Base-by-base conservation (phyloP, 2,329 filamentous ascomycete genomes). In the Monilinia polystroma region DNA sequence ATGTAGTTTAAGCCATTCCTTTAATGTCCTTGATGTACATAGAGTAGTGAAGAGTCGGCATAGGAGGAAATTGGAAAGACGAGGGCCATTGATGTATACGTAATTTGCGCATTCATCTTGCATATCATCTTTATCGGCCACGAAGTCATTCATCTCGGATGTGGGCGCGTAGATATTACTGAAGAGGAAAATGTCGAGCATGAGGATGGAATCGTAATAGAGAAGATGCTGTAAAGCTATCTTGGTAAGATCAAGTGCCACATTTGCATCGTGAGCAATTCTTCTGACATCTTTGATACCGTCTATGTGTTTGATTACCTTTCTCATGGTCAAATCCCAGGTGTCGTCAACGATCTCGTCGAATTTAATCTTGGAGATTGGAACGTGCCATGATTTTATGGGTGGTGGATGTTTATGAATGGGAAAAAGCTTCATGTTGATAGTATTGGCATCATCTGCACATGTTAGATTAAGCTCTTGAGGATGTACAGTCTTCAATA, bases 121-220 rank as follows among this genome's bases (percentile, higher is more conserved):
- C 79, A 96, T 83, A 59, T 82, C 87, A 66, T 87, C 86, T 52
- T 85, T 81, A 74, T 97, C 92, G 53, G 85, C 83, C 43, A 95
- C 83, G 73, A 99, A 96, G 69, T 89, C 85, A 69, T 89, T 86
- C 67, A 99, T 89, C 49, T 91, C 89, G 0, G 92, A 81, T 0
- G 86, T 92, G 0, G 90, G 89, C 0, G 93, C 93, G 76, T 99
- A 99, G 73, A 96, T 94, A 53, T 91, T 92, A 43, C 88, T 84
- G 77, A 98, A 99, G 77, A 95, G 93, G 81, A 98, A 98, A 73
- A 97, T 91, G 79, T 99, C 95, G 14, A 98, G 86, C 64, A 98
- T 85, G 35, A 97, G 83, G 47, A 97, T 85, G 74, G 92, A 94
- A 75, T 94, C 92, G 78, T 98, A 97, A 81, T 96, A 96, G 35